These are phyloP conservation scores for Lactarius trivialis DNA, from an alignment of 768 basidiomycete species.

Conservation along the genomic window DNA sequence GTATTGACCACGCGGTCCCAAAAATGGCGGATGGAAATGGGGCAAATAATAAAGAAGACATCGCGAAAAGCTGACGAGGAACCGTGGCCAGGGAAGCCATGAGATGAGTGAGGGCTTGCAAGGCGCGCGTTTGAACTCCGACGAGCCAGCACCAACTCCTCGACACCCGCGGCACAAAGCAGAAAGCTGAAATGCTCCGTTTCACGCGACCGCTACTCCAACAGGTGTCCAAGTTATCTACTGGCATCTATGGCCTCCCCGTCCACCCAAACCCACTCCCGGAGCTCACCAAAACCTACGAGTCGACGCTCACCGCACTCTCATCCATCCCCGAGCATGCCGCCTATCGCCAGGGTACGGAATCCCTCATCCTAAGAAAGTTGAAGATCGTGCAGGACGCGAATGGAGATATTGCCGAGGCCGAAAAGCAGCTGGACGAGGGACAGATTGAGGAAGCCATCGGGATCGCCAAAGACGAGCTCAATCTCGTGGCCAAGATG, in stretches of 20 bases:
- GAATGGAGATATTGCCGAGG: conserved; percentile 56
- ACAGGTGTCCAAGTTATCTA: conserved; percentile 60
- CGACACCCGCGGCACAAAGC: conserved; percentile 12
- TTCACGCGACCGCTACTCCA: conserved; percentile 62
- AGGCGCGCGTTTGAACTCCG: conserved; percentile 19
- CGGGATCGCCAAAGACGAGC: conserved; percentile 76
- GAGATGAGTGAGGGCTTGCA: too few relatives aligned
- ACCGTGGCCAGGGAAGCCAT: conserved; percentile 1
- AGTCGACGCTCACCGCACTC: conserved; percentile 65
- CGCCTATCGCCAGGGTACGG: conserved; percentile 84
- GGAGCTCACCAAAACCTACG: conserved; percentile 66
- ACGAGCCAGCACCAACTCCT: not conserved
- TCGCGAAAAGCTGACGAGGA: conserved; percentile 23
- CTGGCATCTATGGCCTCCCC: conserved; percentile 77
- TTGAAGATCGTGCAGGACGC: conserved; percentile 65
- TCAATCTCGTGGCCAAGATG: conserved; percentile 72
- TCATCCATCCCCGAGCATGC: conserved; percentile 69
- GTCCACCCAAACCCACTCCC: conserved; percentile 85
- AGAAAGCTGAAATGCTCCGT: conserved; percentile 56
- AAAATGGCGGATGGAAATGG: conserved; percentile 25
- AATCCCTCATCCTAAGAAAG: conserved; percentile 77
- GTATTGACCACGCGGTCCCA: conserved; percentile 33
- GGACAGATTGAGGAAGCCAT: conserved; percentile 86
- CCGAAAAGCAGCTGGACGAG: conserved; percentile 71
- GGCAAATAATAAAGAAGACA: conserved; percentile 24